Evolutionary conservation across 2,329 filamentous ascomycete genomes (phyloP), one percentile per base, ranked within the genome.

Genomic region (Gnomoniopsis sp.): DNA sequence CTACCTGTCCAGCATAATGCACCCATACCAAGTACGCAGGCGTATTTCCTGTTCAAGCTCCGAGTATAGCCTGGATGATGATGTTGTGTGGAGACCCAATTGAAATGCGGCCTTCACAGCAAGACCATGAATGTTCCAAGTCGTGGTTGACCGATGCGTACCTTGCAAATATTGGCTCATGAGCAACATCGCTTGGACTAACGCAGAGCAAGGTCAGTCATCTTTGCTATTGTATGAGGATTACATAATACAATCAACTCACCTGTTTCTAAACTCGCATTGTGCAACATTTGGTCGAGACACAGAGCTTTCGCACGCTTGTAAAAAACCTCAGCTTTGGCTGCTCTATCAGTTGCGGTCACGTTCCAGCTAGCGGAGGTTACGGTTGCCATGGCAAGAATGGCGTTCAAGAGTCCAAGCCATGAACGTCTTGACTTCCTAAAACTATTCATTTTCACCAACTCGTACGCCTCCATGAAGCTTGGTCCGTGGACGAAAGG

Each of bases 51-150:
- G 69, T 44, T 82, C 75, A 0, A 79, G 52, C 0, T 73, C 69
- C 0, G 73, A 64, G 46, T 78, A 76, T 0, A 67, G 60, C 7
- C 63, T 65, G 0, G 71, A 68, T 0, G 74, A 71, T 21, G 75
- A 66, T 3, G 67, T 67, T 0, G 76, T 81, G 59, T 84, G 81
- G 0, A 84, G 66, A 0, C 82, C 81, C 1, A 85, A 68, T 33
- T 81, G 76, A 26, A 80, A 69, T 0, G 81, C 80, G 0, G 77
- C 76, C 59, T 76, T 79, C 2, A 83, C 75, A 0, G 80, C 76
- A 0, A 84, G 70, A 0, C 82, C 81, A 61, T 84, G 82, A 0
- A 79, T 72, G 0, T 74, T 79, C 80, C 81, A 85, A 2, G 81
- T 77, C 55, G 82, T 75, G 2, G 81, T 71, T 0, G 80, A 82